Evolutionary conservation across 2,329 filamentous ascomycete species (phyloP), one percentile per base, ranked within the genome.

Genomic region (Westerdykella sp.): DNA sequence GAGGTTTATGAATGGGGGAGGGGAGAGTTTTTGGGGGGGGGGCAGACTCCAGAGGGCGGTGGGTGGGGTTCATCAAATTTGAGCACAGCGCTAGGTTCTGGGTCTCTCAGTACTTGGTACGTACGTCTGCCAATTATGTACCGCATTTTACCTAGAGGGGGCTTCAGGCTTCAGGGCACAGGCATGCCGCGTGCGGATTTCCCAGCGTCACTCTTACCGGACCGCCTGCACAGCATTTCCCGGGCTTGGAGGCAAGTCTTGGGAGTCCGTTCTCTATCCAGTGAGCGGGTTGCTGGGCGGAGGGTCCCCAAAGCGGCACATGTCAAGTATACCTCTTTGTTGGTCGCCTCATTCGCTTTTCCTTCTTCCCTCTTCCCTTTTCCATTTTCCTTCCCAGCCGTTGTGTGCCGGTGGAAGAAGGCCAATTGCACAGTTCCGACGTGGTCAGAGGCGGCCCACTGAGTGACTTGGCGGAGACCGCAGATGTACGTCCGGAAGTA

Each of bases 51-150:
- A 44, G 52, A 54, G 47, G 50, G 48, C 43, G 46, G 45, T 44
- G 53, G 53, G 61, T 62, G 63, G 62, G 63, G 63, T 63, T 46
- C 35, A 40, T 45, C 44, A 61, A 62, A 63, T 56, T 59, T 59
- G 51, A 50, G 43, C 38, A 45, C 49, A 54, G 54, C 62, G 60
- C 63, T 66, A 65, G 51, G 45, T 55, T 21, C 49, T 47, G 25
- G 32, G 32, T 35, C 32, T 35, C 56, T 59, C 32, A 28, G 9
- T 28, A 28, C 25, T 10, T 51, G 50, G 46, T 41, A 45, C 52
- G 46, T 41, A 45, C 35, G 41, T 41, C 50, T 54, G 54, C 57
- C 60, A 65, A 58, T 60, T 49, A 54, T 28, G 25, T 28, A 28
- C 25, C 25, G 25, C 25, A 10, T 28, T 28, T 10, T 28, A 12